phyloP scores from a whole-genome alignment of 805 yeast species.

The Pichia scutulata region DNA sequence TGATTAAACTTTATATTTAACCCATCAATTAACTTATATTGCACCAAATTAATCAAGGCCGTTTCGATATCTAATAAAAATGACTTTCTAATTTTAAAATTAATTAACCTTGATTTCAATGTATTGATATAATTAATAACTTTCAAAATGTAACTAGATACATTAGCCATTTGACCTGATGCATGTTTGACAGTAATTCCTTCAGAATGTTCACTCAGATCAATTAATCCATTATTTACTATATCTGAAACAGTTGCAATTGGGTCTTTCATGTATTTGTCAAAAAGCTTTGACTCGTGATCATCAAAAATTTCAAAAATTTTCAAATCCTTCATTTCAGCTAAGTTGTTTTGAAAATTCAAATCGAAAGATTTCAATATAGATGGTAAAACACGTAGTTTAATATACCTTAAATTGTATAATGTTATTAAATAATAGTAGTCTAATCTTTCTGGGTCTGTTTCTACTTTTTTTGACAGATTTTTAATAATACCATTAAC shows the following conservation, averaged over 20 bases:
- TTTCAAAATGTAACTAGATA: constrained; percentile 19
- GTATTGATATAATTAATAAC: constrained; percentile 20
- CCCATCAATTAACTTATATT: constrained; percentile 18
- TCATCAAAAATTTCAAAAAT: constrained; percentile 38
- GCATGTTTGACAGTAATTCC: constrained; percentile 34
- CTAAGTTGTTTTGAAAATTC: constrained; percentile 39
- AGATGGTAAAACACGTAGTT: constrained; percentile 39
- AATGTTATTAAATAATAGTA: constrained; percentile 32
- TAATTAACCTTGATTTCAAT: constrained; percentile 21
- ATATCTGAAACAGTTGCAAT: constrained; percentile 34
- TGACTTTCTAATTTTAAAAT: constrained; percentile 15
- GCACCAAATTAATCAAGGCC: constrained; percentile 17
- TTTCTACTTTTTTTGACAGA: constrained; percentile 13
- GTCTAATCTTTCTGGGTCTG: constrained; percentile 18
- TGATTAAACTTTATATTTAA: constrained; percentile 17
- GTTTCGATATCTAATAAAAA: constrained; percentile 18
- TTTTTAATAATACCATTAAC: constrained; percentile 40
- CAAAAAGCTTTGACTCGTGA: constrained; percentile 47
- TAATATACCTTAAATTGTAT: constrained; percentile 45
- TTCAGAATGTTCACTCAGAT: constrained; percentile 1
- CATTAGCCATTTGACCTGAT: constrained; percentile 9
- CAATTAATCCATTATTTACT: constrained; percentile 33
- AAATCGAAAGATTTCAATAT: constrained; percentile 43
- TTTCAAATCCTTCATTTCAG: constrained; percentile 33
- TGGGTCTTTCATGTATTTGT: constrained; percentile 43